Conservation (phyloP, 208 protist genomes). For the Acanthamoeba divionensis region DNA sequence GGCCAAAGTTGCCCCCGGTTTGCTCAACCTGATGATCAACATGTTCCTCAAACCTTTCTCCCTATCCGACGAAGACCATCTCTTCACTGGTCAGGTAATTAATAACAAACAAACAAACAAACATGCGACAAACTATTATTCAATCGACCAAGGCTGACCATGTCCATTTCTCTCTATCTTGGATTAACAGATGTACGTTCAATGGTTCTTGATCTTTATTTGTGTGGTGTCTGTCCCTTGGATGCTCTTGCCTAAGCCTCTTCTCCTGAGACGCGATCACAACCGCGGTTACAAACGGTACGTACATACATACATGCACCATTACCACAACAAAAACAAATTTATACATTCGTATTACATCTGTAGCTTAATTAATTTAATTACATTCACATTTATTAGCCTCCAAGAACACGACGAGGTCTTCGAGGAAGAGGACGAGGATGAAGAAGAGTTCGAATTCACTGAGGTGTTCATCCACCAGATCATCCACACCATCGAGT, state of each 20-base stretch:
- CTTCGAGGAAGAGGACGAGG: conserved; percentile 29
- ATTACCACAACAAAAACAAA: neutral
- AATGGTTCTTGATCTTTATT: conserved; percentile 82
- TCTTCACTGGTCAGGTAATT: conserved; percentile 56
- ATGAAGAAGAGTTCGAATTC: conserved; percentile 86
- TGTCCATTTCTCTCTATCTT: neutral
- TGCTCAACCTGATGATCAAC: conserved; percentile 90
- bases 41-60: conserved; percentile 86
- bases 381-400: neutral
- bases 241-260: conserved; percentile 89
- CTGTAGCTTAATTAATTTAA: neutral
- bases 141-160: no score
- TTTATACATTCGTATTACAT: neutral
- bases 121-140: no score
- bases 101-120: no score
- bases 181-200: conserved; percentile 77
- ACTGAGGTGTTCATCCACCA: conserved; percentile 95
- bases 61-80: neutral
- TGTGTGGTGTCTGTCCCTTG: conserved; percentile 84
- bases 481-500: conserved; percentile 99
- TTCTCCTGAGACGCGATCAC: conserved; percentile 66
- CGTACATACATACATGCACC: no score
- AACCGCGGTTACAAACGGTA: conserved; percentile 51
- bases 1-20: conserved; percentile 71
- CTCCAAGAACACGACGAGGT: no score